Evolutionary conservation across 805 yeast genomes (phyloP).

Genomic region (Wickerhamomyces queroliae): DNA sequence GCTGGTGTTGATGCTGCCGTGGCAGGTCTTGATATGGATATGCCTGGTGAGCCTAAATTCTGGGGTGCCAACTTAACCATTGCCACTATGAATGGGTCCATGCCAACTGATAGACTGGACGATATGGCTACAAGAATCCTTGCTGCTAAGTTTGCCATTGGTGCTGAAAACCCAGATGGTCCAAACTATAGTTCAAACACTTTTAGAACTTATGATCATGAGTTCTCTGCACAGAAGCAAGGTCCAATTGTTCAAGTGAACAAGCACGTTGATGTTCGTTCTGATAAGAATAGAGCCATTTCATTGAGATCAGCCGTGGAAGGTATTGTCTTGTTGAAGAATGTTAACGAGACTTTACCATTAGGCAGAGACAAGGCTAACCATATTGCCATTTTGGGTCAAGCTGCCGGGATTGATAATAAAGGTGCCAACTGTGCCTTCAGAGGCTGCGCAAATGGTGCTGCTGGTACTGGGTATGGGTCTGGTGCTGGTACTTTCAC

Average conservation of each 20-base stretch:
- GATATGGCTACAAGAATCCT: constrained; percentile 42
- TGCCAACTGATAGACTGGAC: constrained; percentile 36
- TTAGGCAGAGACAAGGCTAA: constrained; percentile 36
- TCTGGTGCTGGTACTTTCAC: constrained; percentile 51
- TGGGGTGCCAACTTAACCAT: constrained; percentile 38
- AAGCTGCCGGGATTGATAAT: constrained; percentile 42
- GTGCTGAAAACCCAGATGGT: constrained; percentile 38
- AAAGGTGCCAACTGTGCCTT: constrained; percentile 58
- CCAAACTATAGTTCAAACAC: constrained; percentile 22
- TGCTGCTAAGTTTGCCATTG: constrained; percentile 35
- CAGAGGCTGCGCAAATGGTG: constrained; percentile 47
- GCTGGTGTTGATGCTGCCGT: constrained; percentile 37
- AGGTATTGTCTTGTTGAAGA: constrained; percentile 48
- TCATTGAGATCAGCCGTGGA: constrained; percentile 39
- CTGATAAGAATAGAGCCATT: constrained; percentile 27
- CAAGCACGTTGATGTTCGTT: constrained; percentile 46
- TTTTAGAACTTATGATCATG: constrained; percentile 34
- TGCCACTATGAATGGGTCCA: constrained; percentile 32
- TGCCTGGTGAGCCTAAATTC: constrained; percentile 56
- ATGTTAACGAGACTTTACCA: constrained; percentile 41
- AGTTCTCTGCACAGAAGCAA: constrained; percentile 29
- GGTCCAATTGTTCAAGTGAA: constrained; percentile 33
- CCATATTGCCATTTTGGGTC: constrained; percentile 47
- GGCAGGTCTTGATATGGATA: constrained; percentile 54
- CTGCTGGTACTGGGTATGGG: constrained; percentile 54